Conservation (phyloP, 805 yeast species). For the Priceomyces melissophilus region DNA sequence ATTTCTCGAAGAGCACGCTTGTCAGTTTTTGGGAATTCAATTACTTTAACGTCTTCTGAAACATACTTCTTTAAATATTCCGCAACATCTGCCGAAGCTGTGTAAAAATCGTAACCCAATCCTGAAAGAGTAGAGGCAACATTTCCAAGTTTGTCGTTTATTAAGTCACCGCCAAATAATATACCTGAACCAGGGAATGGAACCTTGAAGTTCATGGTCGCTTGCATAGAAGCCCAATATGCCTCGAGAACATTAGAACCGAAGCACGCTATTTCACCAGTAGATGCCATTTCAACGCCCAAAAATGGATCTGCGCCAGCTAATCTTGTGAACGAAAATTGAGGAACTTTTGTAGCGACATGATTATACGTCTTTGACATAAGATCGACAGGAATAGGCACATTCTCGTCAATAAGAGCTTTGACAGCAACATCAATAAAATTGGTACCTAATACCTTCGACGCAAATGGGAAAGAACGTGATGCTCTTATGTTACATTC, state of each 20-base stretch:
- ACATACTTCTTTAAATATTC: constrained; percentile 53
- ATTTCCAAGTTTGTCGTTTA: constrained; percentile 62
- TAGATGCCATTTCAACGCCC: constrained; percentile 99
- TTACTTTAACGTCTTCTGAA: constrained; percentile 51
- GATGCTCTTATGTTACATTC: constrained; percentile 99
- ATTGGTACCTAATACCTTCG: constrained; percentile 92
- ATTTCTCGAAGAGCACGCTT: constrained; percentile 91
- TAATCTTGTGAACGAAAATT: constrained; percentile 94
- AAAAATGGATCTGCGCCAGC: constrained; percentile 99
- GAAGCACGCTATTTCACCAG: constrained; percentile 98
- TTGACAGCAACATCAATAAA: constrained; percentile 93
- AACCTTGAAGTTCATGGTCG: constrained; percentile 94
- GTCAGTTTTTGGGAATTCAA: constrained; percentile 90
- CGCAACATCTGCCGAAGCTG: constrained; percentile 71
- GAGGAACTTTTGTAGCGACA: constrained; percentile 94
- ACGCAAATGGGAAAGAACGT: constrained; percentile 97
- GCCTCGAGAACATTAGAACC: constrained; percentile 85
- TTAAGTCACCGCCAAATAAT: constrained; percentile 90
- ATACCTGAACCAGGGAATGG: constrained; percentile 90
- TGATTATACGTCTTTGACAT: constrained; percentile 73
- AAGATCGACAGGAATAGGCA: constrained; percentile 77
- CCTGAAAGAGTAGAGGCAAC: constrained; percentile 69
- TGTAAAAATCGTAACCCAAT: constrained; percentile 78
- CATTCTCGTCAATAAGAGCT: constrained; percentile 71
- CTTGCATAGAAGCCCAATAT: constrained; percentile 95